These are phyloP conservation scores for Herpetomonas tarakana DNA, from an alignment of 208 protist genomes.

Conservation along the genomic window DNA sequence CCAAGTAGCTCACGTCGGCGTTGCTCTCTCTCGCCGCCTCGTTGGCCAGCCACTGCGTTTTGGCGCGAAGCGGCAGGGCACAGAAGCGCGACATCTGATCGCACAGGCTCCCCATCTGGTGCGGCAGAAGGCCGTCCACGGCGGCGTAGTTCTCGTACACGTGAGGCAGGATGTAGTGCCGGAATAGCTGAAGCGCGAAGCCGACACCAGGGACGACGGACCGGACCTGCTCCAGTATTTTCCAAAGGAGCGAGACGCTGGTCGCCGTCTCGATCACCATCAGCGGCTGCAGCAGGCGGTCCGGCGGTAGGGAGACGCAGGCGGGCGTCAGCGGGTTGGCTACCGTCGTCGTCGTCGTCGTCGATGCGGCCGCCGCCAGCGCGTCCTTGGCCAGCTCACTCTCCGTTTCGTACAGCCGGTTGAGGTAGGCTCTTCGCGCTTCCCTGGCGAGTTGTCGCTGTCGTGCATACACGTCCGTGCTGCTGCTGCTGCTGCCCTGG, in stretches of 20 bases:
- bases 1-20: conserved; percentile 59
- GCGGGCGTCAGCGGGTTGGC: conserved; percentile 20
- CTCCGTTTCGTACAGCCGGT: conserved; percentile 24
- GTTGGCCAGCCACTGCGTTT: conserved; percentile 21
- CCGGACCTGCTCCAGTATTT: conserved; percentile 63
- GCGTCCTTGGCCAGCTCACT: conserved; percentile 15
- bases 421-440: conserved; percentile 13
- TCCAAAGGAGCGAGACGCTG: conserved; percentile 59
- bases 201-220: conserved; percentile 39
- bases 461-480: not conserved
- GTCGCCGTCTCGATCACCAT: conserved; percentile 66
- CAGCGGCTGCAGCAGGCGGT: conserved; percentile 47
- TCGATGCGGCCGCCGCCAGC: conserved; percentile 3
- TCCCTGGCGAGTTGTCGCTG: conserved; percentile 7
- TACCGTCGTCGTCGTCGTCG: not conserved
- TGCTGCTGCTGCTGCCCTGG: not conserved
- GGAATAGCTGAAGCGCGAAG: conserved; percentile 61
- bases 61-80: conserved; percentile 42
- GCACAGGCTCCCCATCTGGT: conserved; percentile 41
- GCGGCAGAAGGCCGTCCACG: conserved; percentile 33
- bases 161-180: conserved; percentile 71
- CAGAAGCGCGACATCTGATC: conserved; percentile 73
- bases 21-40: conserved; percentile 30
- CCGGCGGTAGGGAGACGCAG: conserved; percentile 50
- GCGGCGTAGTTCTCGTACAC: conserved; percentile 63